Conservation (phyloP, 1,284 basidiomycete genomes). For the Stygiomarasmius scandens region DNA sequence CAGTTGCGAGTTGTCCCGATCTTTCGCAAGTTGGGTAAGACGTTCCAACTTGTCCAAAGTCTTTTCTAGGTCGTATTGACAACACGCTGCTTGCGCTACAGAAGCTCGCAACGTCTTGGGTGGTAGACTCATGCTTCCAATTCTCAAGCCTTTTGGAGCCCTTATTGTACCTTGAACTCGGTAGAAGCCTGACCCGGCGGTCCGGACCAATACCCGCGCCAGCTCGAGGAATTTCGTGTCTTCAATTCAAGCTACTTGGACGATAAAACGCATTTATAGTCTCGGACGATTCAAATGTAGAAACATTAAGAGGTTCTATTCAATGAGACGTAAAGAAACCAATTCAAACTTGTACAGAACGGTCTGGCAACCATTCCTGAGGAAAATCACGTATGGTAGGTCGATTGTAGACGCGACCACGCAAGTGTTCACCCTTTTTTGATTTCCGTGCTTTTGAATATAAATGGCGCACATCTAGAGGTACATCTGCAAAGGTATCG, state of each 20-base stretch:
- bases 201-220: no score
- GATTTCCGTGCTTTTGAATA: conserved; percentile 70
- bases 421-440: conserved; percentile 67
- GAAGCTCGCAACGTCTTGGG: conserved; percentile 40
- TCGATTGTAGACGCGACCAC: conserved; percentile 55
- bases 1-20: conserved; percentile 54
- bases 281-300: no score
- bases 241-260: no score
- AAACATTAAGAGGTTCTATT: neutral
- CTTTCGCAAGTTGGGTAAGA: conserved; percentile 51
- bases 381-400: conserved; percentile 80
- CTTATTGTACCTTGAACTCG: neutral
- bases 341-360: neutral
- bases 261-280: no score
- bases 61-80: conserved; percentile 52
- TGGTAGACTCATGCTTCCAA: conserved; percentile 1
- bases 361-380: conserved; percentile 71
- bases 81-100: conserved; percentile 59
- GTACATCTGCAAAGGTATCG: conserved; percentile 63
- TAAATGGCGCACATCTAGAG: conserved; percentile 79
- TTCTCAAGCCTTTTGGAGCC: conserved; percentile 3
- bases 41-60: conserved; percentile 61
- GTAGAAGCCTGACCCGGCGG: no score
- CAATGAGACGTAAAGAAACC: neutral
- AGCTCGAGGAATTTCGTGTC: no score